Evolutionary conservation across 805 yeast species (phyloP).

Genomic region (Saturnispora dispora): DNA sequence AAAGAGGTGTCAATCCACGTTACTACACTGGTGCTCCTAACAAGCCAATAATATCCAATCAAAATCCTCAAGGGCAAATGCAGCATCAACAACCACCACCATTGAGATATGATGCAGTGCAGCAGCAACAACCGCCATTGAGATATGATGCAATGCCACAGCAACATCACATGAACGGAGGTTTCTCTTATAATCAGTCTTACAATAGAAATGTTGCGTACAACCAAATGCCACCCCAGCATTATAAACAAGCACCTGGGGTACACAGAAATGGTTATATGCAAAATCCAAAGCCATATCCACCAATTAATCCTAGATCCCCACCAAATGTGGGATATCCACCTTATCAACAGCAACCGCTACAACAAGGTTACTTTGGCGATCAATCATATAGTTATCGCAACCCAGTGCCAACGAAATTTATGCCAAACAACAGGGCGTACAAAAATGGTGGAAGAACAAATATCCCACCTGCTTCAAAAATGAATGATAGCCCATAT

Average conservation of each 20-base stretch:
- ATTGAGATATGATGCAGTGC: neutral
- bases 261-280: constrained; percentile 7
- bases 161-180: neutral
- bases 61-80: neutral
- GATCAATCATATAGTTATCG: constrained; percentile 3
- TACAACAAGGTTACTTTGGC: constrained; percentile 5
- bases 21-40: constrained; percentile 32
- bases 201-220: neutral
- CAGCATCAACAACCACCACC: neutral
- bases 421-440: neutral
- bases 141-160: neutral
- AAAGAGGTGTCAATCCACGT: constrained; percentile 59
- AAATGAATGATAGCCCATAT: constrained; percentile 35
- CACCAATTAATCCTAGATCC: neutral
- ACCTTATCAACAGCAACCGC: neutral
- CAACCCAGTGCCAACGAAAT: constrained; percentile 8
- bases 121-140: neutral
- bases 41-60: neutral
- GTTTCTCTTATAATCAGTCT: neutral
- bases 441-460: constrained; percentile 1
- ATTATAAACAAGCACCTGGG: constrained; percentile 13
- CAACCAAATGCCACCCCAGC: neutral
- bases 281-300: constrained; percentile 4
- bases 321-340: neutral
- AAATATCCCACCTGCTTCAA: constrained; percentile 18